Base-by-base conservation (phyloP, 75 land plant species). In the Pinus tabuliformis region DNA sequence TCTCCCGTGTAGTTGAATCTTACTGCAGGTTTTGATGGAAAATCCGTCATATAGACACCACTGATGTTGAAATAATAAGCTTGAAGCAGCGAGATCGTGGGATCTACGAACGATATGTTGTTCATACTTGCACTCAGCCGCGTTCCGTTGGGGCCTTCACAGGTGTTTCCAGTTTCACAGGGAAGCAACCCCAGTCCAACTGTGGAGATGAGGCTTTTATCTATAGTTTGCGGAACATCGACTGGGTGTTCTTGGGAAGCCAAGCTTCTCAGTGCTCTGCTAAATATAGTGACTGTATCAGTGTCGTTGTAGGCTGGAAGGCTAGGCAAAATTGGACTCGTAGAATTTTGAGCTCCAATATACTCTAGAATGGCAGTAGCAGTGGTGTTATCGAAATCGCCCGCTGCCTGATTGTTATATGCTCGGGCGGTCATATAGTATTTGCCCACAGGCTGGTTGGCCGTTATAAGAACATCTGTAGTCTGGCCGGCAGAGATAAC, bases 281-380 rank as follows among this genome's bases (percentile, higher is more conserved):
- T 77, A 78, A 79, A 85, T 33, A 78, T 76, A 14, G 74, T 54
- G 6, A 79, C 87, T 20, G 79, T 76, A 18, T 78, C 26, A 1
- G 91, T 85, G 80, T 89, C 84, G 70, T 82, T 82, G 77, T 75
- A 54, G 15, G 82, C 74, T 17, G 90, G 90, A 59, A 90, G 82
- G 1, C 36, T 13, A 8, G 85, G 82, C 0, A 33, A 4, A 52
- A 14, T 70, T 8, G 58, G 21, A 5, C 12, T 3, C 24, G 60
- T 20, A 18, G 21, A 68, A n/a, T 49, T 72, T 17, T 3, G 4
- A 59, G 26, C 22, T 24, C 70, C 14, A 1, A 61, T 33, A 75
- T 86, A 83, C 42, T 74, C 54, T 13, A 80, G 52, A 39, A 86
- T 65, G 37, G 75, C 82, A 17, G 82, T 76, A 18, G 78, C 65